Conservation (phyloP, 768 basidiomycete genomes). For the Pholiota microspora region DNA sequence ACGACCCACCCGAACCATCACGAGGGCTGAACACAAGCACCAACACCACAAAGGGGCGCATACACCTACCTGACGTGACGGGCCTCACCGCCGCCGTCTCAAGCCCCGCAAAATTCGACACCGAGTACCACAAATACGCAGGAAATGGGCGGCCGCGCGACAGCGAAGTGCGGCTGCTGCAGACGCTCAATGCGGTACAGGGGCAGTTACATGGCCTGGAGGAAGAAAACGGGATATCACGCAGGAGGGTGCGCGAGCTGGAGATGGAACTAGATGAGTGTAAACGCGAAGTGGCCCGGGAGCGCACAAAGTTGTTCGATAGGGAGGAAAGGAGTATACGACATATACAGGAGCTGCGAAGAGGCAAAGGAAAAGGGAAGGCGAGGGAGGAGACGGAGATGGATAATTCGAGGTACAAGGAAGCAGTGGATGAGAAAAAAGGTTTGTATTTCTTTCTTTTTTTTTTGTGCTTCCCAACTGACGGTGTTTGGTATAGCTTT, state of each 20-base stretch:
- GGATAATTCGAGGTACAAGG: conserved; percentile 55
- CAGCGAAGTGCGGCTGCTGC: conserved; percentile 63
- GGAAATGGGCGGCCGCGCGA: conserved; percentile 50
- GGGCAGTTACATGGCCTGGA: conserved; percentile 71
- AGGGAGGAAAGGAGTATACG: conserved; percentile 46
- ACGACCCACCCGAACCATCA: too few species aligned
- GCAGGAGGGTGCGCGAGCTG: conserved; percentile 80
- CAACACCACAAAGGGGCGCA: conserved; percentile 31
- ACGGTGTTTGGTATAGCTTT: conserved; percentile 59
- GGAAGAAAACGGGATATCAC: conserved; percentile 78
- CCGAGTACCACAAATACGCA: conserved; percentile 50
- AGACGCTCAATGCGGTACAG: conserved; percentile 63
- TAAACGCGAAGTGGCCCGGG: conserved; percentile 71
- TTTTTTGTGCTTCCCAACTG: conserved; percentile 40
- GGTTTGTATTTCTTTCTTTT: conserved; percentile 43
- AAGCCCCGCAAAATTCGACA: conserved; percentile 60
- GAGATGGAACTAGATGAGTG: conserved; percentile 85
- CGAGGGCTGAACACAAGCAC: conserved; percentile 21
- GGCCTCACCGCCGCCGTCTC: conserved; percentile 78
- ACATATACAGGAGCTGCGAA: conserved; percentile 21
- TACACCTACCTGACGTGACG: conserved; percentile 80
- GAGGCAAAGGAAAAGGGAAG: conserved; percentile 36
- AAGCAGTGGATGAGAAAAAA: conserved; percentile 87
- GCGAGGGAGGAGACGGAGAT: conserved; percentile 35
- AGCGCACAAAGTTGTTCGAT: conserved; percentile 63